A percentile compares a stretch with the other conserved stretches of the same genome.
Conservation (phyloP, 2,329 filamentous ascomycete genomes). For the Teratosphaeria gauchensis region DNA sequence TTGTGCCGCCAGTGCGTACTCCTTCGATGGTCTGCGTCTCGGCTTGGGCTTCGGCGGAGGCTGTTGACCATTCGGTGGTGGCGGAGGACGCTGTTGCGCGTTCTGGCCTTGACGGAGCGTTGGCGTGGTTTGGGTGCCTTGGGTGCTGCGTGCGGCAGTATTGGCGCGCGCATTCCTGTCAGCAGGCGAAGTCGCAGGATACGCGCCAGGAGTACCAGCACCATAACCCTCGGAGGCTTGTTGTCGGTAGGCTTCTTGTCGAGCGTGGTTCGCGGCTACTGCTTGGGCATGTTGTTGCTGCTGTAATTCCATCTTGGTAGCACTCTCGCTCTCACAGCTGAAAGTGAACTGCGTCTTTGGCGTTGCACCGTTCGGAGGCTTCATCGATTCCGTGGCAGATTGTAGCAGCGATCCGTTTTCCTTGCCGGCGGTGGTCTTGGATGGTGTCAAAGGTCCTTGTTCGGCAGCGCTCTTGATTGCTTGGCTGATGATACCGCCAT, state of each 20-base stretch:
- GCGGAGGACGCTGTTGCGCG: constrained; percentile 12
- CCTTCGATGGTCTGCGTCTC: constrained; percentile 53
- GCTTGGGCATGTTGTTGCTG: constrained; percentile 9
- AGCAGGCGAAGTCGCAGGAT: not conserved
- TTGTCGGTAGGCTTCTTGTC: not conserved
- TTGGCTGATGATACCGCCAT: constrained; percentile 71
- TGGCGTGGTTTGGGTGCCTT: constrained; percentile 23
- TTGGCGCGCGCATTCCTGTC: not conserved
- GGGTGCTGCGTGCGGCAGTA: constrained; percentile 1
- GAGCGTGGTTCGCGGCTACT: constrained; percentile 4
- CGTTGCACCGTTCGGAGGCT: constrained; percentile 45
- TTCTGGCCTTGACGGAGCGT: constrained; percentile 8
- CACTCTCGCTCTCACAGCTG: constrained; percentile 82
- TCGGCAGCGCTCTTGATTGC: constrained; percentile 85
- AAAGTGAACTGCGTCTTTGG: constrained; percentile 91
- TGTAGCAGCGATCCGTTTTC: constrained; percentile 67
- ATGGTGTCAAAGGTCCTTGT: constrained; percentile 44
- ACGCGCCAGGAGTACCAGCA: constrained; percentile 1
- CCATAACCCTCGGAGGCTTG: not conserved
- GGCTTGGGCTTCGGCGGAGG: constrained; percentile 47
- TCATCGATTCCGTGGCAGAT: constrained; percentile 41
- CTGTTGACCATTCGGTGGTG: constrained; percentile 17
- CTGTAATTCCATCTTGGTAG: constrained; percentile 51
- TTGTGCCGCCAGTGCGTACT: constrained; percentile 65
- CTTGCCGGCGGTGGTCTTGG: constrained; percentile 45